Evolutionary conservation across 352 stramenopile species (phyloP), one percentile per base, ranked within the genome.

Genomic region (Stramenopiles sp.): DNA sequence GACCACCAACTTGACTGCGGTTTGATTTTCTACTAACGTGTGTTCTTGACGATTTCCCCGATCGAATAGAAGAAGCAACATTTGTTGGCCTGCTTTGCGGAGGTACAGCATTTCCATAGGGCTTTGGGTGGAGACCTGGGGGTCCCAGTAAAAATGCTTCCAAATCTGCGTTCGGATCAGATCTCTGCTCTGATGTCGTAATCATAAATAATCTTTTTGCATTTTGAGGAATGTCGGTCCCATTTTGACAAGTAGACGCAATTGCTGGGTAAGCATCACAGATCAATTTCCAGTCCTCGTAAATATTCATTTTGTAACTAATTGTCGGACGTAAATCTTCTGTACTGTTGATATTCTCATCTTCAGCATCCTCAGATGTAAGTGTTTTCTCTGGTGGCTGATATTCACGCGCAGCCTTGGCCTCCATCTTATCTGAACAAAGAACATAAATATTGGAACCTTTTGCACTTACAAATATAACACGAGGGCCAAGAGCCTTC

Each of bases 91-190:
- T 8, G 22, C 31, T 31, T 33, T 78, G 71, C 8, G 71, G 4
- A 31, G 71, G 71, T 14, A 78, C 71, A 78, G 71, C 71, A 33
- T 78, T 78, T 14, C 71, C 71, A 33, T 78, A 78, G 4, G 71
- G 71, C 31, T 78, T 78, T 31, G 71, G 71, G 22, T 78, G 71
- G 4, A 78, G 71, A 4, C 71, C 71, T 33, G 71, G 30, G 4
- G 71, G 71, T 33, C 71, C 71, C 4, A 78, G 31, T 33, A 78
- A 33, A 14, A 78, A 78, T 33, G 71, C 71, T 31, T 78, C 31
- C 71, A 78, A 78, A 14, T 78, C 71, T 14, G 71, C 71, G 1
- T 31, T 33, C 4, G 71, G 71, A 78, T 78, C 71, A 4, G 71
- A 78, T 14, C 71, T 4, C 14, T 78, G 71, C 31, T 78, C 71